phyloP scores from a whole-genome alignment of 2,329 filamentous ascomycete genomes.

The Scytalidium lignicola region DNA sequence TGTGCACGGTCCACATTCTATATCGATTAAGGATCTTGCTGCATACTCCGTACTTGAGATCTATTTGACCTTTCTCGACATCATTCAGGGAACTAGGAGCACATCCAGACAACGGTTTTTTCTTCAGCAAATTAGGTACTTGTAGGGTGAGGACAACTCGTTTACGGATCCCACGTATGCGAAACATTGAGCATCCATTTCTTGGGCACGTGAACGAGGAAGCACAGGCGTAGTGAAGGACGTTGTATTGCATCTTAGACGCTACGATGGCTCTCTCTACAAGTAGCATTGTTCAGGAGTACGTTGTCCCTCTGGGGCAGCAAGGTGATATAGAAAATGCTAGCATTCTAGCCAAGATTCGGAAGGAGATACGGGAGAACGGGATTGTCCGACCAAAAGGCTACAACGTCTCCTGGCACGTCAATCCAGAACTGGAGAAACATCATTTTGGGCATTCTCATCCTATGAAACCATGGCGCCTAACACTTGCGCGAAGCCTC shows the following conservation, averaged over 20 bases:
- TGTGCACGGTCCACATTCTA: not conserved
- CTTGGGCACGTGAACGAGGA: not conserved
- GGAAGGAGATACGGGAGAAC: slow-evolving; percentile 40
- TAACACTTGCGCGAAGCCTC: slow-evolving; percentile 91
- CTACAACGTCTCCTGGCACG: slow-evolving; percentile 91
- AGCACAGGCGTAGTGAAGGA: not conserved
- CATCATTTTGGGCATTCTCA: slow-evolving; percentile 97
- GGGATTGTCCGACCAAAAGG: slow-evolving; percentile 76
- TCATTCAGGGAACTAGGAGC: too few relatives aligned
- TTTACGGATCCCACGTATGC: not conserved
- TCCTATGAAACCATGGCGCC: slow-evolving; percentile 98
- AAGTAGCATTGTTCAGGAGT: slow-evolving; percentile 25
- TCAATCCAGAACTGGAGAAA: slow-evolving; percentile 89
- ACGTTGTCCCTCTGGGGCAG: slow-evolving; percentile 20
- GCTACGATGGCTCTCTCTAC: slow-evolving; percentile 22
- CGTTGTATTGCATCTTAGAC: not conserved
- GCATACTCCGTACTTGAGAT: too few relatives aligned
- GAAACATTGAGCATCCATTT: not conserved
- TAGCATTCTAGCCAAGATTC: slow-evolving; percentile 18
- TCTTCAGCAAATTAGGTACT: too few relatives aligned
- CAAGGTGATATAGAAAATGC: slow-evolving; percentile 23
- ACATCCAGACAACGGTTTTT: too few relatives aligned
- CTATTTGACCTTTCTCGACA: too few relatives aligned
- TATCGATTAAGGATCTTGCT: too few relatives aligned
- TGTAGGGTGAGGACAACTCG: too few relatives aligned